Base-by-base conservation (phyloP, 805 yeast species). In the Priceomyces melissophilus region DNA sequence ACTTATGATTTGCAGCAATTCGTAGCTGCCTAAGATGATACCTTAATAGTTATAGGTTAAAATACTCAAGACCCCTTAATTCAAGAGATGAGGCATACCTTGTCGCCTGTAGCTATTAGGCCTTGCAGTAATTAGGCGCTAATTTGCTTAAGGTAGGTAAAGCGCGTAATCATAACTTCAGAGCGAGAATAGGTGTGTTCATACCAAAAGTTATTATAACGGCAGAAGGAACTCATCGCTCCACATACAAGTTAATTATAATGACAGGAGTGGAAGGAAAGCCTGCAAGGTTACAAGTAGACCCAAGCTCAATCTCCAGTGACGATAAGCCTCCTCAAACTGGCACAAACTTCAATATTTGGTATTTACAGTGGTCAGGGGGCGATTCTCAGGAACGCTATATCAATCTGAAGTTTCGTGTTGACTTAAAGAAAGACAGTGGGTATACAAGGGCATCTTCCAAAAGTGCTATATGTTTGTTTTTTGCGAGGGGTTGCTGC, bases 341-440 rank as follows among this genome's bases (percentile, higher is more conserved):
- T 0, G 96, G 96, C 0, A 77, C 81, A 6, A 79, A 81, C 0
- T 90, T 84, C 67, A 90, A 90, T 53, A 73, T 87, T 11, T 90
- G 97, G 97, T 90, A 79, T 60, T 71, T 83, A 42, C 84, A 83
- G 59, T 90, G 96, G 96, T 79, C 93, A 6, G 88, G 89, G 0
- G 89, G 87, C 10, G 86, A 79, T 43, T 65, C 74, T 30, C 79
- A 78, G 26, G 50, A 53, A 27, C 49, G 61, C 64, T 65, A 67
- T 63, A 57, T 77, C 57, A 63, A 76, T 43, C 67, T 80, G 59
- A 85, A 75, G 27, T 79, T 75, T 50, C 65, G 81, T 43, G 79
- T 91, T 37, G 66, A 81, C 46, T 69, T 84, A 7, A 69, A 58
- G 10, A 54, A 59, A 35, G 96, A 91, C 53, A 60, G 86, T 0